Base-by-base conservation (phyloP, 108 stramenopile genomes). In the Pseudonitzschia multistriata region DNA sequence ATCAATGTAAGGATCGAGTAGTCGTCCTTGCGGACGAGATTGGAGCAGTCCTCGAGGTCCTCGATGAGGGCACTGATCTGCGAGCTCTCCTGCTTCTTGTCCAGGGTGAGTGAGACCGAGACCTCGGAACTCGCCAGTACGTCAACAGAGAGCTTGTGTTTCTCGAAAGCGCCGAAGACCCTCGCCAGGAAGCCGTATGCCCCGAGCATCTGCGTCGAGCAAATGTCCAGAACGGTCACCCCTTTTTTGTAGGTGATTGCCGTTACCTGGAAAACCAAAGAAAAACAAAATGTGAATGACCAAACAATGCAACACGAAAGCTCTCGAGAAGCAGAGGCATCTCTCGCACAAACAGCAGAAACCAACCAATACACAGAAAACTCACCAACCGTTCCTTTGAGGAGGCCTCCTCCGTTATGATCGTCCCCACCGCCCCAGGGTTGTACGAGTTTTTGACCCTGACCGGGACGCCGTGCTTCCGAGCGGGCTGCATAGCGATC, bases 361-460 rank as follows among this genome's bases (percentile, higher is more conserved):
- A 48, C 7, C 45, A 42, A 40, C 17, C 30, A 34, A 24, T 34
- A 22, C 6, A 19, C 17, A 7, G 14, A 3, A 2, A 4, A 73
- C 81, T 64, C 72, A 79, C 89, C 85, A 87, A 71, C 34, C 87
- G 71, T 13, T 66, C n/a, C 19, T 28, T 6, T 24, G 71, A 40
- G 5, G 80, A 78, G 62, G 81, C 79, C 27, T 79, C 87, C 28
- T 78, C 73, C 31, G 64, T 68, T 49, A 98, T 98, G 22, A 98
- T 83, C 25, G 96, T 96, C 24, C 98, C 98, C 40, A 79, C 73
- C 15, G 95, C 93, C 6, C 39, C 35, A 17, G 97, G 96, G 82
- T 98, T 98, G 90, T 98, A 98, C 21, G 93, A 95, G 78, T 98
- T 98, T 76, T 98, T 98, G 52, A 98, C 96, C 3, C 97, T 89